Evolutionary conservation across 495 filamentous ascomycete genomes (phyloP), one percentile per base, ranked within the genome.

Genomic region (Penicillium tannophilum): DNA sequence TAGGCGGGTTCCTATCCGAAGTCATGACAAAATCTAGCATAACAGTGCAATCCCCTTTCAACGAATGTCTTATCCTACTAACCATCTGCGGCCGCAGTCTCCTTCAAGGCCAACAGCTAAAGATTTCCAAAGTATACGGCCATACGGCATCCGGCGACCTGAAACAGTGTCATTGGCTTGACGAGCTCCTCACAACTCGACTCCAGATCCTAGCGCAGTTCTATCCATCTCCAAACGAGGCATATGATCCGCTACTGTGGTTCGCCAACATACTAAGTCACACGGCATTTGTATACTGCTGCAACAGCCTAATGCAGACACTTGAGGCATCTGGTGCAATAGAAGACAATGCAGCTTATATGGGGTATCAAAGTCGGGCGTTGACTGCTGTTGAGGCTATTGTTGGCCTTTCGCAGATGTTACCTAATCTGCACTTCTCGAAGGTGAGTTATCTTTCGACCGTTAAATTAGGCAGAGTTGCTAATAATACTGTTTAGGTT

Each of bases 1-100:
- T 70, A 30, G 73, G 69, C 14, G 67, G 58, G 11, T 80, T 82
- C 42, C 58, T 84, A 1, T 74, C 76, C 7, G 79, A 83, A 49
- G 70, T 73, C 10, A 75, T 83, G 33, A 63, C 65, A 1, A 52
- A 61, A 6, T 36, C 48, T 19, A 54, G 52, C 33, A 66, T 73
- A 48, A 70, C 60, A 19, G 36, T 72, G 0, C 63, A 69, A 11
- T 81, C 80, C 0, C 68, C 77, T 3, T 70, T 84, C 30, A 74
- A 76, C 17, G 81, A 83, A 60, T 79, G 77, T 58, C 72, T 77
- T 28, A 71, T 83, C 50, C 54, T 81, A 4, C 71, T 71, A 31
- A 82, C 77, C 5, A 71, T 84, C 7, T 76, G 73, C 63, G 80
- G 80, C 7, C 75, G 78, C 30, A 72, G 66, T 16, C 61, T 80